Evolutionary conservation across 2,329 filamentous ascomycete species (phyloP).

Genomic region (Cyclaneusma minus): DNA sequence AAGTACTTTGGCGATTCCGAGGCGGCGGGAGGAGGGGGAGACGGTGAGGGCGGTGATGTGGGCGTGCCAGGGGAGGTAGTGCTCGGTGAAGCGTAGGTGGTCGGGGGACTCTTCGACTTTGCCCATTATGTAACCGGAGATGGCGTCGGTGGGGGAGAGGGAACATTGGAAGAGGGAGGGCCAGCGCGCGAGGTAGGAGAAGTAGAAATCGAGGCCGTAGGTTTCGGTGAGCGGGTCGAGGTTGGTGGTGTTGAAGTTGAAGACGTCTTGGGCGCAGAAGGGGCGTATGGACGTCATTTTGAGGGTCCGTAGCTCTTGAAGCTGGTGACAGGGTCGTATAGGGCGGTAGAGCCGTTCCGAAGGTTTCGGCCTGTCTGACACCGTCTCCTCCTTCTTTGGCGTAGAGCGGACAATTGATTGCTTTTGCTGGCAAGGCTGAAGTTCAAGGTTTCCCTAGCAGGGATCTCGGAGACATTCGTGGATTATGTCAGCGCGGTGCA

Average conservation of each 20-base stretch:
- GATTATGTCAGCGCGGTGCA: too few species aligned
- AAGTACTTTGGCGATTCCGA: slow-evolving; percentile 75
- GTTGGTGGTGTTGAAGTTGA: slow-evolving; percentile 87
- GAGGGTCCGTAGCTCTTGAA: too few species aligned
- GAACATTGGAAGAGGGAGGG: slow-evolving; percentile 71
- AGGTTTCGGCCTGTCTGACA: too few species aligned
- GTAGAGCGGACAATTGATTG: too few species aligned
- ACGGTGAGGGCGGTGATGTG: slow-evolving; percentile 95
- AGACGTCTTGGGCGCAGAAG: slow-evolving; percentile 71
- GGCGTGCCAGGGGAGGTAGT: slow-evolving; percentile 98
- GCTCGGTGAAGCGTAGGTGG: slow-evolving; percentile 57
- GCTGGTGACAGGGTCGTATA: too few species aligned
- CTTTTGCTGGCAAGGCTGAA: too few species aligned
- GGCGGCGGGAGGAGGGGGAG: slow-evolving; percentile 67
- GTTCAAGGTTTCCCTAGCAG: too few species aligned
- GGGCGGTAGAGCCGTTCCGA: too few species aligned
- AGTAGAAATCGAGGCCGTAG: slow-evolving; percentile 89
- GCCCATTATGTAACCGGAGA: slow-evolving; percentile 75
- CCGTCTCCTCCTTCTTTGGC: too few species aligned
- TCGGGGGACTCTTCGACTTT: slow-evolving; percentile 83
- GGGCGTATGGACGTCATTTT: slow-evolving; percentile 72
- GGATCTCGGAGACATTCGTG: too few species aligned
- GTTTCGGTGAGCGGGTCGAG: slow-evolving; percentile 96
- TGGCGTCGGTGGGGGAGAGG: slow-evolving; percentile 3
- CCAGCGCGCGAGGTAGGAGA: slow-evolving; percentile 93